Evolutionary conservation across 2,329 filamentous ascomycete genomes (phyloP).

Genomic region (Ophiostoma populinum): DNA sequence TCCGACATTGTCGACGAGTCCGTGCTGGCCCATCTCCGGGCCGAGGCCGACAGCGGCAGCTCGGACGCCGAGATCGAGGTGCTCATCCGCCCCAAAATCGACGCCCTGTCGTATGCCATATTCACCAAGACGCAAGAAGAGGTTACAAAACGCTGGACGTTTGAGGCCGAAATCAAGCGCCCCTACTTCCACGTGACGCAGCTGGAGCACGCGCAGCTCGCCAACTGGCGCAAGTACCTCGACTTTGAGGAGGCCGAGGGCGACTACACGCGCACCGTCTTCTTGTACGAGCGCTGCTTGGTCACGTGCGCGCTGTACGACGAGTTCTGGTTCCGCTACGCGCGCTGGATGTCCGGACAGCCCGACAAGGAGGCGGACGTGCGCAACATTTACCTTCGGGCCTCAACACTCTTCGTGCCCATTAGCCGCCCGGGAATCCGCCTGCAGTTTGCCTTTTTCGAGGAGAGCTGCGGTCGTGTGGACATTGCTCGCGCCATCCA

Average conservation of each 20-base stretch:
- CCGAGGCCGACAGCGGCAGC: conserved; percentile 50
- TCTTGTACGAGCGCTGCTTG: conserved; percentile 85
- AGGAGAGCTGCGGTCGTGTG: conserved; percentile 64
- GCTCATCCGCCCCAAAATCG: conserved; percentile 64
- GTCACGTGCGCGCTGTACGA: conserved; percentile 91
- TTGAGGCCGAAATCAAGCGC: conserved; percentile 84
- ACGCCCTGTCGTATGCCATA: conserved; percentile 62
- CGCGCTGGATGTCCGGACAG: conserved; percentile 78
- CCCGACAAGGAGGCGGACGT: conserved; percentile 72
- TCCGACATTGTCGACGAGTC: conserved; percentile 55
- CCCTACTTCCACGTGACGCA: conserved; percentile 95
- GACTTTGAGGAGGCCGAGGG: conserved; percentile 87
- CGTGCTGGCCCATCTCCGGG: conserved; percentile 47
- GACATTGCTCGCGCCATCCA: conserved; percentile 76
- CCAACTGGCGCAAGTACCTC: conserved; percentile 89
- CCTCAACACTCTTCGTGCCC: conserved; percentile 69
- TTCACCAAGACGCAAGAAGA: conserved; percentile 73
- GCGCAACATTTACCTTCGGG: conserved; percentile 79
- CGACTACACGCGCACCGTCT: conserved; percentile 54
- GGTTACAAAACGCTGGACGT: conserved; percentile 85
- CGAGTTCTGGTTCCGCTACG: conserved; percentile 96
- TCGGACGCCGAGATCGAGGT: conserved; percentile 67
- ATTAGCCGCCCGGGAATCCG: conserved; percentile 71
- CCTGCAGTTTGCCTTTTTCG: conserved; percentile 85
- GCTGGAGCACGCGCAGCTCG: conserved; percentile 66